These are phyloP conservation scores for Corylus heterophylla DNA, from an alignment of 306 rosid species.

Conservation along the genomic window DNA sequence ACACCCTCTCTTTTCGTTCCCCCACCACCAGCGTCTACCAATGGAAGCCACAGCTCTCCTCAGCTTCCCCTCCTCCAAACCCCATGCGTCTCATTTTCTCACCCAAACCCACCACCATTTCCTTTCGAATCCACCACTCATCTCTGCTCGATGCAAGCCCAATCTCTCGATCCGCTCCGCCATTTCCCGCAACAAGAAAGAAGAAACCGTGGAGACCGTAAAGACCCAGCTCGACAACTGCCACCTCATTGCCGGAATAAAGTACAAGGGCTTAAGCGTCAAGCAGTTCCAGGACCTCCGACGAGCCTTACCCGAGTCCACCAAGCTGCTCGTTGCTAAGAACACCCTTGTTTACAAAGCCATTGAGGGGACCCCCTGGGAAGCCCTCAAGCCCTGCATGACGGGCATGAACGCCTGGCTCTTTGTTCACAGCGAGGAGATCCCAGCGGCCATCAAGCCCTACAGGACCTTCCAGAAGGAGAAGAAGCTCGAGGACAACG, in stretches of 20 bases:
- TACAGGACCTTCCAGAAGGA: slow-evolving; percentile 85
- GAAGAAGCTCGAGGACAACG: slow-evolving; percentile 76
- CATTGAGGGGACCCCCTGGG: slow-evolving; percentile 80
- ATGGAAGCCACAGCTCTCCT: slow-evolving; percentile 68
- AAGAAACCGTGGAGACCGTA: slow-evolving; percentile 72
- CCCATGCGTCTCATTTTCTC: slow-evolving; percentile 35
- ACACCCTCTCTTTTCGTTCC: background rate
- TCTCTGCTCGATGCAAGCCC: slow-evolving; percentile 26
- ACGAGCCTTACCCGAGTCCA: slow-evolving; percentile 58
- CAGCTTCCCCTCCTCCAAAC: slow-evolving; percentile 44
- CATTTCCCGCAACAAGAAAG: slow-evolving; percentile 79
- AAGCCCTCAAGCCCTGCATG: slow-evolving; percentile 82
- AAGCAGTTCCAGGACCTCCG: slow-evolving; percentile 89
- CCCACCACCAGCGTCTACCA: background rate
- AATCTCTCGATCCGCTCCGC: slow-evolving; percentile 54
- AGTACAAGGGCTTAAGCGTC: slow-evolving; percentile 89
- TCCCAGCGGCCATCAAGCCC: slow-evolving; percentile 82
- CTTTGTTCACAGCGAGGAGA: slow-evolving; percentile 89
- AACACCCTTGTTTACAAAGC: slow-evolving; percentile 89
- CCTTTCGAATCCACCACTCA: slow-evolving; percentile 27
- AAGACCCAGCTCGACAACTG: slow-evolving; percentile 70
- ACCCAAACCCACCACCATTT: slow-evolving; percentile 42
- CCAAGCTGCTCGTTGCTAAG: slow-evolving; percentile 81
- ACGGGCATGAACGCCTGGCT: slow-evolving; percentile 78
- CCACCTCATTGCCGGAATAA: slow-evolving; percentile 74